Evolutionary conservation across 495 filamentous ascomycete species (phyloP).

Genomic region (Penicillium lividum): DNA sequence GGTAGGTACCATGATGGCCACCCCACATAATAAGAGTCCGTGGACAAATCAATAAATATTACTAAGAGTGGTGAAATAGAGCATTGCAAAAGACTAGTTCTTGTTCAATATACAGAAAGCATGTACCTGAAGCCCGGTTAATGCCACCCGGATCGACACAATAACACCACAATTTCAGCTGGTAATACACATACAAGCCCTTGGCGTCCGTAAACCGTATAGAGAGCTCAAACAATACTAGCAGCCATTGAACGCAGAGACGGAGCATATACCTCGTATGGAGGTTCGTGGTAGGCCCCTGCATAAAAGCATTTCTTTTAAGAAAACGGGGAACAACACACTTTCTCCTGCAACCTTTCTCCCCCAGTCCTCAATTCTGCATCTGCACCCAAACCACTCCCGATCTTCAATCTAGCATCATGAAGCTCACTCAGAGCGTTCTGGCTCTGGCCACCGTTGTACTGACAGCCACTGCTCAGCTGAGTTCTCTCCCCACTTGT

Average conservation of each 20-base stretch:
- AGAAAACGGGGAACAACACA: neutral
- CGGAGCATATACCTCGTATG: neutral
- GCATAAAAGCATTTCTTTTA: neutral
- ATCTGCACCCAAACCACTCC: neutral
- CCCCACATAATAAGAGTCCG: neutral
- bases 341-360: constrained; percentile 4
- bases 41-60: too few relatives aligned
- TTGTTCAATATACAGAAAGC: too few relatives aligned
- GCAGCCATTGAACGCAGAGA: neutral
- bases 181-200: neutral
- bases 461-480: constrained; percentile 41
- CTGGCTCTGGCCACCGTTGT: constrained; percentile 34
- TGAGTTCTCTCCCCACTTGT: constrained; percentile 52
- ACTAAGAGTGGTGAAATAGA: too few relatives aligned
- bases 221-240: neutral
- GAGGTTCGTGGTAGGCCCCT: neutral
- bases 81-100: too few relatives aligned
- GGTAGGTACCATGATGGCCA: constrained; percentile 4
- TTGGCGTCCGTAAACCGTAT: neutral
- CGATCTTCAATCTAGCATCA: constrained; percentile 18
- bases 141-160: neutral
- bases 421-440: constrained; percentile 40
- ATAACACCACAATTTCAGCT: neutral
- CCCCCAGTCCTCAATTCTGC: neutral
- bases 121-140: neutral